phyloP scores from a whole-genome alignment of 78 protist species.

The Emiliania huxleyi region DNA sequence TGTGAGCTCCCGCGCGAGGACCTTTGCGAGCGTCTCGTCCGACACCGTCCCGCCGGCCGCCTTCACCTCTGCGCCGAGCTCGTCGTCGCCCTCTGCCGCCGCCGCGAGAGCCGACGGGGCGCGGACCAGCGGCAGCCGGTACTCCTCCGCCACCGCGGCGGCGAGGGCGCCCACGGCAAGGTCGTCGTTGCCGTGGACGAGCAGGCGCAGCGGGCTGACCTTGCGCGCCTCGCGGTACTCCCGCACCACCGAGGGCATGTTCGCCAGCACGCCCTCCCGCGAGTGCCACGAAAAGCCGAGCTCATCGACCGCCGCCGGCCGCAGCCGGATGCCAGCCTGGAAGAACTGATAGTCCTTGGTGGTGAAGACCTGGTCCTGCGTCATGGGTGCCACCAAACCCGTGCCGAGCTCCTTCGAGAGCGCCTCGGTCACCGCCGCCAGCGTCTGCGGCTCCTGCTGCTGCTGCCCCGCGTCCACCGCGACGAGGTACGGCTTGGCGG shows the following conservation, averaged over 20 bases:
- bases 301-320: not conserved
- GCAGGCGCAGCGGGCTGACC: constrained; percentile 36
- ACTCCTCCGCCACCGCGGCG: not conserved
- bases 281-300: constrained; percentile 40
- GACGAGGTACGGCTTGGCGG: not conserved
- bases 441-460: not conserved
- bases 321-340: not conserved
- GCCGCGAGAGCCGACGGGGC: not conserved
- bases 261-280: constrained; percentile 39
- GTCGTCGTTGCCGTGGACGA: constrained; percentile 4
- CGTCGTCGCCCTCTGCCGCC: not conserved
- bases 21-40: not conserved
- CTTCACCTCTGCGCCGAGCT: not conserved
- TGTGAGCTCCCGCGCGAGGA: not conserved
- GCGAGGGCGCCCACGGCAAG: not conserved
- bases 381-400: not conserved
- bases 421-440: not conserved
- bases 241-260: not conserved
- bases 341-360: not conserved
- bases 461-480: not conserved
- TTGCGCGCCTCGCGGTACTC: constrained; percentile 41
- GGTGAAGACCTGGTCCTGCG: not conserved
- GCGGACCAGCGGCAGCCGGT: not conserved
- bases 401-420: constrained; percentile 32
- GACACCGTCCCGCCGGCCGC: not conserved